A percentile compares a stretch with the other conserved stretches of the same genome.
Evolutionary conservation across 176 grass and related monocot species (phyloP).

Genomic region (Aegilops longissima): DNA sequence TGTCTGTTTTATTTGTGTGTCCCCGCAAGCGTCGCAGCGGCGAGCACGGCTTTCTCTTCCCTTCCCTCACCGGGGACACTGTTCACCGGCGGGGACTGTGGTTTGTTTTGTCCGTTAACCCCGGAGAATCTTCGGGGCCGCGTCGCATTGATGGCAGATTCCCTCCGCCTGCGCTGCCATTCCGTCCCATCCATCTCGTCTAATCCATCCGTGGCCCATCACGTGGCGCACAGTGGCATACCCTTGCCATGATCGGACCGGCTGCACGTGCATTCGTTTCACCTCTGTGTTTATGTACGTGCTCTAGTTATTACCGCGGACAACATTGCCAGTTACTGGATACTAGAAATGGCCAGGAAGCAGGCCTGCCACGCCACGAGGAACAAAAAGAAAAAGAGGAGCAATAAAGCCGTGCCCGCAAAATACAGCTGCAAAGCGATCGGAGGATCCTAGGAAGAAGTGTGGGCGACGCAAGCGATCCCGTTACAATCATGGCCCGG

Average conservation of each 20-base stretch:
- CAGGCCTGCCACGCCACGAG: too few relatives aligned
- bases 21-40: not conserved
- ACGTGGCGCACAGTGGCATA: not conserved
- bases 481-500: conserved; percentile 18
- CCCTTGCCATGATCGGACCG: not conserved
- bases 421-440: not conserved
- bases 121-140: not conserved
- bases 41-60: not conserved
- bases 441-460: not conserved
- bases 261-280: not conserved
- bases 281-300: too few relatives aligned
- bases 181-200: not conserved
- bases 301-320: too few relatives aligned
- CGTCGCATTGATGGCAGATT: not conserved
- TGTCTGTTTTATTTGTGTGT: not conserved
- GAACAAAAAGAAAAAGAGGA: too few relatives aligned
- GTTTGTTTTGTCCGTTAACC: not conserved
- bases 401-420: too few relatives aligned
- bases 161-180: not conserved
- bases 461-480: conserved; percentile 35
- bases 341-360: too few relatives aligned
- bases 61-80: not conserved
- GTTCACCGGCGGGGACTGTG: not conserved
- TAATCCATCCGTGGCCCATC: not conserved
- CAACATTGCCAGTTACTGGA: too few relatives aligned